Evolutionary conservation across 2,329 filamentous ascomycete species (phyloP), one percentile per base, ranked within the genome.

Genomic region (Cadophora gregata): DNA sequence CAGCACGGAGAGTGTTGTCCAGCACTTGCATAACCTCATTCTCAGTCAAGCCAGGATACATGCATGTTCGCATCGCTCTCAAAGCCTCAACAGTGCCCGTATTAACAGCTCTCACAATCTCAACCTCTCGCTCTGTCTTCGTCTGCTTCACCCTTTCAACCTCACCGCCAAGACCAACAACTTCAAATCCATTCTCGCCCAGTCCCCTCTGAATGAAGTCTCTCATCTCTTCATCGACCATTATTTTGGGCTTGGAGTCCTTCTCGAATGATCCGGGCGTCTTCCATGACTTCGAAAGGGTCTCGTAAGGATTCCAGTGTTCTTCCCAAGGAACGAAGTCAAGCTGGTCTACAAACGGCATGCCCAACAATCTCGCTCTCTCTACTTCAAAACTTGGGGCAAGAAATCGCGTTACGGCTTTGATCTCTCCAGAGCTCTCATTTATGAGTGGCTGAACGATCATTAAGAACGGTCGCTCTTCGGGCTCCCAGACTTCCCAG

Each of bases 401-500:
- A 0, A 90, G 78, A 68, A 88, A 89, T 0, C 82, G 84, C 1
- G 85, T 88, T 70, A 82, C 85, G 2, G 86, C 86, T 3, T 78
- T 78, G 33, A 86, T 72, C 0, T 75, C 69, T 6, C 82, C 84
- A 8, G 78, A 75, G 0, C 74, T 70, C 0, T 74, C 69, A n/a
- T 76, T 74, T 38, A 78, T 69, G 1, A 72, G 6, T 0, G 87
- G 87, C 42, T 84, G 77, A 12, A 90, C 80, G 21, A 89, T 72
- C 85, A 90, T 88, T 25, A 90, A 75, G 66, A 90, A 88, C 0
- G 87, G 87, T 1, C 86, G 81, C 72, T 89, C 86, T 71, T 89
- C 86, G 0, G 86, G 86, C 79, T 89, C 87, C 86, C 86, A 89
- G 0, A 84, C 83, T 69, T 90, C 86, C 87, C 87, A 89, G 67